Conservation (phyloP, 257 asterid species). For the Solanum tarijense region DNA sequence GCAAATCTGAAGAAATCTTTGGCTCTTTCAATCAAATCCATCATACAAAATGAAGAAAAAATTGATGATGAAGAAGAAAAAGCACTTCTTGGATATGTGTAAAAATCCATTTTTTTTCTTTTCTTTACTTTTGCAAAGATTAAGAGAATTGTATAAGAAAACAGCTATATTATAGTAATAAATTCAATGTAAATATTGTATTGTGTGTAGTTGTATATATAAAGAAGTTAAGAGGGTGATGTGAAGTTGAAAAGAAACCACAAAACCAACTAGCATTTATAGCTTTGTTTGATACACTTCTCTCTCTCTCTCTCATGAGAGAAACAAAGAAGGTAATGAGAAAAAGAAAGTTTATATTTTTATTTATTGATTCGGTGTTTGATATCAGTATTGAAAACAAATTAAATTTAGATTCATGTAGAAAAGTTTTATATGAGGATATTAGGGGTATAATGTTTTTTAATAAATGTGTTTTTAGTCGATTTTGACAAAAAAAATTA, state of each 20-base stretch:
- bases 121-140: not conserved
- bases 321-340: not conserved
- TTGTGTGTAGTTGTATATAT: not conserved
- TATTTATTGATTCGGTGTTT: not conserved
- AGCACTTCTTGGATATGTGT: constrained; percentile 53
- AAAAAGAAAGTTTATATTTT: not conserved
- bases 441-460: not conserved
- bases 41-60: constrained; percentile 37
- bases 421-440: not conserved
- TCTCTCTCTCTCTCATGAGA: not conserved
- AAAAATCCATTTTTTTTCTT: constrained; percentile 43
- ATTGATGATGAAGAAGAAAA: constrained; percentile 29
- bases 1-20: constrained; percentile 53
- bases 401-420: not conserved
- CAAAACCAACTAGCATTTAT: not conserved
- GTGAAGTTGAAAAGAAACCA: constrained; percentile 1
- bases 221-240: not conserved
- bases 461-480: not conserved
- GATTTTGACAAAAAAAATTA: not conserved
- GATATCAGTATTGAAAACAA: not conserved
- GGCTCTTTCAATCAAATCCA: constrained; percentile 32
- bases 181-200: not conserved
- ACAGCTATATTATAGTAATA: not conserved
- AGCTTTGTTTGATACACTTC: not conserved
- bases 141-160: not conserved